A percentile compares a stretch with the other conserved stretches of the same genome.
These are phyloP conservation scores for Diaporthe citrichinensis DNA, from an alignment of 2,329 filamentous ascomycete genomes.

Conservation along the genomic window DNA sequence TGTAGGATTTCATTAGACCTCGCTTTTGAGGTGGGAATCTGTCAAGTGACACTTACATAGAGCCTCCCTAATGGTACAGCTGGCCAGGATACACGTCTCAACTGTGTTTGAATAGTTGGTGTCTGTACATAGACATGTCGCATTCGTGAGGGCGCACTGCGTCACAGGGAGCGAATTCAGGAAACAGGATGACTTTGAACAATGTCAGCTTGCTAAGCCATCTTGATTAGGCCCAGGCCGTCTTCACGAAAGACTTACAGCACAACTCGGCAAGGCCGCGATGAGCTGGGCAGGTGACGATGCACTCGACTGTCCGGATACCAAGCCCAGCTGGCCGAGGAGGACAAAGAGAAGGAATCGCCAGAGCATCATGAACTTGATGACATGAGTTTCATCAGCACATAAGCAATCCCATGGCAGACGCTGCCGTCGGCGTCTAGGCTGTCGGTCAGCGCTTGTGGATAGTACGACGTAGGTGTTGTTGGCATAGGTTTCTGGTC, in stretches of 20 bases:
- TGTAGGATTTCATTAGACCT: background rate
- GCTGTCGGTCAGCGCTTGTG: background rate
- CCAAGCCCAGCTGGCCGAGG: slow-evolving; percentile 12
- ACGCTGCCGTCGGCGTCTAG: slow-evolving; percentile 10
- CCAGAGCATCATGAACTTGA: slow-evolving; percentile 15
- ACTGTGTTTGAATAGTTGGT: background rate
- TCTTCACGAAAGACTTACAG: background rate
- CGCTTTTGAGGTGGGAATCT: background rate
- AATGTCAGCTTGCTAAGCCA: background rate
- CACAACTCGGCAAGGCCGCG: slow-evolving; percentile 10
- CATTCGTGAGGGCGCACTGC: slow-evolving; percentile 33
- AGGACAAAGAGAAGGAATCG: slow-evolving; percentile 9
- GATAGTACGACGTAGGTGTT: background rate
- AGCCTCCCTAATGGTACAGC: slow-evolving; percentile 36
- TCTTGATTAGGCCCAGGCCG: too few species aligned
- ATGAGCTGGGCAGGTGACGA: slow-evolving; percentile 10
- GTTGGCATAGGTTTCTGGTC: background rate
- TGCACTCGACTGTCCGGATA: background rate
- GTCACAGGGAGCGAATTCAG: slow-evolving; percentile 16
- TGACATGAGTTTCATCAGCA: background rate
- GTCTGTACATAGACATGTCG: slow-evolving; percentile 36
- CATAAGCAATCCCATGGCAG: slow-evolving; percentile 17
- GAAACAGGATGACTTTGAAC: slow-evolving; percentile 6
- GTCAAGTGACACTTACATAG: slow-evolving; percentile 1
- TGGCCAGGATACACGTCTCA: slow-evolving; percentile 9